phyloP scores from a whole-genome alignment of 805 yeast species.

The Ogataea degrootiae region DNA sequence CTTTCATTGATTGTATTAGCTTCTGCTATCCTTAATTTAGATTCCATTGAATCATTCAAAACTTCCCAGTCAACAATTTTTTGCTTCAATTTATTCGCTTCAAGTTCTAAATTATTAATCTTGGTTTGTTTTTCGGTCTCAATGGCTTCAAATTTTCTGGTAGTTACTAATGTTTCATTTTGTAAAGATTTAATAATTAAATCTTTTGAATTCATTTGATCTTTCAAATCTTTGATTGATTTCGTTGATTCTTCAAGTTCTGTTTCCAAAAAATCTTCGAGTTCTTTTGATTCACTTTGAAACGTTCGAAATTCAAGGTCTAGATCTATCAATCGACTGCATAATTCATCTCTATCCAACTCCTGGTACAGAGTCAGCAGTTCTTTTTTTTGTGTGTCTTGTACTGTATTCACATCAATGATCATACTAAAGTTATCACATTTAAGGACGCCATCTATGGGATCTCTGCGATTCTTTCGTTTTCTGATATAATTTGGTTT shows the following conservation, averaged over 20 bases:
- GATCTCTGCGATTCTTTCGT: too few relatives aligned
- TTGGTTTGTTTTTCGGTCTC: background rate
- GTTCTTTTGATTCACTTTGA: constrained; percentile 19
- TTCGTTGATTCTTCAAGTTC: constrained; percentile 12
- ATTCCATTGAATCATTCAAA: constrained; percentile 21
- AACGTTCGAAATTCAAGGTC: constrained; percentile 19
- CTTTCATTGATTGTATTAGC: constrained; percentile 4
- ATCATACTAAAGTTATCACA: too few relatives aligned
- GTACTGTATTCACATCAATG: background rate
- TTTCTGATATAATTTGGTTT: too few relatives aligned
- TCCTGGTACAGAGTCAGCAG: constrained; percentile 3
- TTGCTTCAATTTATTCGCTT: constrained; percentile 5
- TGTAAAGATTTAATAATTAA: background rate
- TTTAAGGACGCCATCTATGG: too few relatives aligned
- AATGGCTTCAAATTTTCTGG: constrained; percentile 6
- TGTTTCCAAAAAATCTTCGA: constrained; percentile 22
- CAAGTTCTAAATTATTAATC: constrained; percentile 2
- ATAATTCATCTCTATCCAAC: constrained; percentile 10
- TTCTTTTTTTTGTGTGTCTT: background rate
- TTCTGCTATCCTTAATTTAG: constrained; percentile 15
- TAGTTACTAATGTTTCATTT: constrained; percentile 3
- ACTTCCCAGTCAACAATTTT: constrained; percentile 21
- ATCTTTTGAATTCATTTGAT: background rate
- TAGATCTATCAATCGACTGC: constrained; percentile 12
- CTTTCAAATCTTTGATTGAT: constrained; percentile 1